phyloP scores from a whole-genome alignment of 2,329 filamentous ascomycete species.

The Fusarium transvaalense region DNA sequence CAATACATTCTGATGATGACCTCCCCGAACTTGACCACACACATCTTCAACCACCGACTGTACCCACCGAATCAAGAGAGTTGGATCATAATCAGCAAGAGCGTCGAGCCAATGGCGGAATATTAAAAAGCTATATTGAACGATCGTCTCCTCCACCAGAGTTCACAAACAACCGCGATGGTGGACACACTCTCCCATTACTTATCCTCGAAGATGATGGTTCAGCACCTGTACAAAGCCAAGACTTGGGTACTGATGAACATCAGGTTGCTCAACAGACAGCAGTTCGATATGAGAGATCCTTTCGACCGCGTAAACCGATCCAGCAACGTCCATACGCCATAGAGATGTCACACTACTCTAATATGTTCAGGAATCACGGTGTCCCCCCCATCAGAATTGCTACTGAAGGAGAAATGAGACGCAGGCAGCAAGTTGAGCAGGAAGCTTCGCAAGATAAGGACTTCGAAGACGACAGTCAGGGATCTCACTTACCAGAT shows the following conservation, averaged over 20 bases:
- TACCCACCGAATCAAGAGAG: constrained; percentile 1
- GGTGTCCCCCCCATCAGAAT: constrained; percentile 66
- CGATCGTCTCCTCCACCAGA: constrained; percentile 51
- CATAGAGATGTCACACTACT: constrained; percentile 68
- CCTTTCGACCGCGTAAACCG: constrained; percentile 69
- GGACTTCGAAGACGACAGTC: constrained; percentile 66
- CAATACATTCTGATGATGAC: constrained; percentile 49
- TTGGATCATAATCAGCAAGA: constrained; percentile 14
- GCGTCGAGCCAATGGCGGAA: constrained; percentile 49
- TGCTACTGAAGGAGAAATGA: constrained; percentile 48
- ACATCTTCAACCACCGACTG: constrained; percentile 9
- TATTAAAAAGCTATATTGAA: constrained; percentile 56
- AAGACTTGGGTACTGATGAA: constrained; percentile 35
- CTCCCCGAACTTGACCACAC: constrained; percentile 41
- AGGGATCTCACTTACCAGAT: constrained; percentile 53
- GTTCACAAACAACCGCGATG: constrained; percentile 20
- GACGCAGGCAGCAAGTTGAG: constrained; percentile 57
- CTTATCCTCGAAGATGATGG: neutral
- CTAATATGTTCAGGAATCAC: constrained; percentile 64
- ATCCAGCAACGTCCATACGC: constrained; percentile 72
- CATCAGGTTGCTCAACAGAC: constrained; percentile 45
- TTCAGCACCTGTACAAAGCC: constrained; percentile 28
- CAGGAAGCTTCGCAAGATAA: constrained; percentile 62
- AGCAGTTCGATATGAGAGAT: constrained; percentile 58
- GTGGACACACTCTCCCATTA: neutral